phyloP scores from a whole-genome alignment of 1,284 basidiomycete species.

The Boletellus deceptivus region DNA sequence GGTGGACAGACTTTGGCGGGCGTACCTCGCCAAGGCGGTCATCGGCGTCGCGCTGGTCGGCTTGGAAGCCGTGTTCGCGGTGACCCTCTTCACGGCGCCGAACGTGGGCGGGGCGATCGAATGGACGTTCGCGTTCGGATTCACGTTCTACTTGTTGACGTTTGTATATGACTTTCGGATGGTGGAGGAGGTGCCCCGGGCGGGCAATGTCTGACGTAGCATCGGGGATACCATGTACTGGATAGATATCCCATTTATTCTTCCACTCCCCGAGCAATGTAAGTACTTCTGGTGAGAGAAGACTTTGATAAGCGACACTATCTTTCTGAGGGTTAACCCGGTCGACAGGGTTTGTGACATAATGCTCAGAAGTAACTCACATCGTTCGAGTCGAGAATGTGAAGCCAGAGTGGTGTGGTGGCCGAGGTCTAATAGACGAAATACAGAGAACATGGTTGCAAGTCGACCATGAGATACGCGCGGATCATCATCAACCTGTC shows the following conservation, averaged over 20 bases:
- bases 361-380: too few relatives aligned
- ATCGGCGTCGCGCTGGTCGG: slow-evolving; percentile 57
- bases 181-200: slow-evolving; percentile 38
- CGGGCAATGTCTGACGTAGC: background rate
- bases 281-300: too few relatives aligned
- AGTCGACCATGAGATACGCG: background rate
- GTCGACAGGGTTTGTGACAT: too few relatives aligned
- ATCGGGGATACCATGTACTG: too few relatives aligned
- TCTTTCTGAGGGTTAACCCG: too few relatives aligned
- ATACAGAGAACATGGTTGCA: too few relatives aligned
- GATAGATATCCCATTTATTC: too few relatives aligned
- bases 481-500: background rate
- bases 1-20: slow-evolving; percentile 45
- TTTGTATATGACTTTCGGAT: slow-evolving; percentile 66
- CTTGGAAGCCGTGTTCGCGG: slow-evolving; percentile 60
- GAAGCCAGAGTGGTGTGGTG: too few relatives aligned
- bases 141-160: slow-evolving; percentile 66
- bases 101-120: slow-evolving; percentile 64
- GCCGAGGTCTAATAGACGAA: too few relatives aligned
- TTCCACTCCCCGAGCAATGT: too few relatives aligned
- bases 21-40: slow-evolving; percentile 60
- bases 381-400: too few relatives aligned
- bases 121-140: slow-evolving; percentile 71
- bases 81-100: slow-evolving; percentile 43
- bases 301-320: too few relatives aligned